phyloP scores from a whole-genome alignment of 2,329 filamentous ascomycete species.

The Ophiocordyceps australis region DNA sequence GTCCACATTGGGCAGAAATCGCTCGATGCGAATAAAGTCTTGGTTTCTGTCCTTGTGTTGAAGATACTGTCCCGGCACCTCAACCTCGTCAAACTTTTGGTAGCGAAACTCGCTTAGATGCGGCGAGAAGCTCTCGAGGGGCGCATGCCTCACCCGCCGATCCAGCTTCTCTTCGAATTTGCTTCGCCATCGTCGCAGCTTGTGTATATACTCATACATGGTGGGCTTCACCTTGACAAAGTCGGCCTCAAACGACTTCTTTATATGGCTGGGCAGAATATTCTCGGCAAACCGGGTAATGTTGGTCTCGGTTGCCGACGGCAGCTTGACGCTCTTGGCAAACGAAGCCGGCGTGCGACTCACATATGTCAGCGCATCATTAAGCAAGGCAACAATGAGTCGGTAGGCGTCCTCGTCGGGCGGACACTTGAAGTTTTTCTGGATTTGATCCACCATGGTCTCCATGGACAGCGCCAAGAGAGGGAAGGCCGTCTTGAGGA shows the following conservation, averaged over 20 bases:
- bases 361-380: conserved; percentile 87
- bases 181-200: conserved; percentile 86
- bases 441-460: conserved; percentile 97
- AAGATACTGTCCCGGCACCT: conserved; percentile 91
- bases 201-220: conserved; percentile 97
- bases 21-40: conserved; percentile 93
- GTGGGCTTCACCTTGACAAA: conserved; percentile 92
- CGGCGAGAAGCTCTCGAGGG: conserved; percentile 72
- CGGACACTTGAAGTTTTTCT: conserved; percentile 98
- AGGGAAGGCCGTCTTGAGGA: conserved; percentile 92
- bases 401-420: conserved; percentile 96
- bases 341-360: conserved; percentile 75
- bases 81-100: conserved; percentile 95
- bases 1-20: conserved; percentile 89
- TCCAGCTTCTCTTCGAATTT: conserved; percentile 97
- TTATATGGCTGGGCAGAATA: conserved; percentile 83
- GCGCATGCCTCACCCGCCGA: conserved; percentile 52
- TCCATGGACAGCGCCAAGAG: conserved; percentile 95
- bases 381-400: conserved; percentile 90
- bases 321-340: conserved; percentile 79
- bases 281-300: conserved; percentile 95
- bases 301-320: conserved; percentile 79
- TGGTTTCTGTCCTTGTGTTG: conserved; percentile 98
- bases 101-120: conserved; percentile 94
- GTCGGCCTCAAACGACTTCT: conserved; percentile 92